Base-by-base conservation (phyloP, 805 yeast genomes). In the Zygoascus tannicola region DNA sequence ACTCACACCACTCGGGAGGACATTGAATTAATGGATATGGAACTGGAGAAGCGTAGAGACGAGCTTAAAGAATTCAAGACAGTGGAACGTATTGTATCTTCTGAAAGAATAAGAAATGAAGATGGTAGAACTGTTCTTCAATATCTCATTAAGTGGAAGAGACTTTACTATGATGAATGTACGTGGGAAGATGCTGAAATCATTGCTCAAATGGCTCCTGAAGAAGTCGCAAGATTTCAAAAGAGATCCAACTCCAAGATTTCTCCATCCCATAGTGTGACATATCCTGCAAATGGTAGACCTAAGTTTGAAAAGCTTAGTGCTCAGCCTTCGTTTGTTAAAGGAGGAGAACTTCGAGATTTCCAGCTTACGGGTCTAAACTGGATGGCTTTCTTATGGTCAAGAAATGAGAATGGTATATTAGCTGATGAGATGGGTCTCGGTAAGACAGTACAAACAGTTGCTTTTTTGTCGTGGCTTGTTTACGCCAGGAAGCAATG, bases 361-460 rank as follows among this genome's bases (percentile, higher is more conserved):
- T 92, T 92, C 75, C 99, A 92, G 69, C 73, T 92, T 62, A 92
- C 98, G 0, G 99, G 99, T 45, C 74, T 92, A 50, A 92, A 92
- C 64, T 92, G 99, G 99, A 92, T 92, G 98, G 98, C 98, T 0
- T 92, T 90, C 61, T 68, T 92, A 49, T 92, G 98, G 98, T 85
- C 95, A 3, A 76, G 97, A 56, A 85, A 90, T 63, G 97, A 92
- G 66, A 92, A 92, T 63, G 97, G 98, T 44, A 92, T 92, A 41
- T 68, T 92, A 35, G 98, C 98, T 3, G 98, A 92, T 68, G 98
- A 92, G 64, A 92, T 92, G 98, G 98, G 98, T 44, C 73, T 92
- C 44, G 98, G 98, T 50, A 92, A 92, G 59, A 92, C 98, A 7
- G 96, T 92, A 14, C 98, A 92, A 65, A 92, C 97, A 0, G 95